Percentiles rank a stretch among this genome's conserved stretches.
These are phyloP conservation scores for Leishmania mexicana DNA, from an alignment of 208 protist species.

Conservation along the genomic window DNA sequence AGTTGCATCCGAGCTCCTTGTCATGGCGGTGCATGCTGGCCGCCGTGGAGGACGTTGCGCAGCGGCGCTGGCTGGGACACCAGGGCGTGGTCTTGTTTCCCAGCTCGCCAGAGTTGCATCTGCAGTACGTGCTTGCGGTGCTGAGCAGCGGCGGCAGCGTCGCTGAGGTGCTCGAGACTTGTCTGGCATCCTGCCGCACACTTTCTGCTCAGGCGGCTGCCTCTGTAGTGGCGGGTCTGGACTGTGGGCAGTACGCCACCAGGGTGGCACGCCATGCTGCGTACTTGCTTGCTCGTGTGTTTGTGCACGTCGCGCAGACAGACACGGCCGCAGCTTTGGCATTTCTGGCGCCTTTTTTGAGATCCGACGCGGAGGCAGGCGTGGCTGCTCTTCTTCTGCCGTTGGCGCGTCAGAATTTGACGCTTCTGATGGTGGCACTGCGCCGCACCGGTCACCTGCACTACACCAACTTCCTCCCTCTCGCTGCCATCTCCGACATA, in stretches of 20 bases:
- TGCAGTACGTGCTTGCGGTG: conserved; percentile 44
- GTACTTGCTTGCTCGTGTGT: conserved; percentile 53
- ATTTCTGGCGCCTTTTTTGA: conserved; percentile 31
- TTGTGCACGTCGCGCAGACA: conserved; percentile 34
- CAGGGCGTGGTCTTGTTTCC: conserved; percentile 68
- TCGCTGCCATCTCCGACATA: conserved; percentile 71
- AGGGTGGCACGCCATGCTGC: conserved; percentile 61
- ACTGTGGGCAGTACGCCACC: conserved; percentile 39
- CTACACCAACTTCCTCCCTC: conserved; percentile 43
- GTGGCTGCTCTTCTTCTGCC: conserved; percentile 56
- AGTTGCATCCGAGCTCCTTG: conserved; percentile 35
- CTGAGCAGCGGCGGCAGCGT: conserved; percentile 11
- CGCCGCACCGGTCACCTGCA: conserved; percentile 37
- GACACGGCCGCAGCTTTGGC: conserved; percentile 27
- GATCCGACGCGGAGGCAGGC: conserved; percentile 12
- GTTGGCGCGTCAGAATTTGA: conserved; percentile 68
- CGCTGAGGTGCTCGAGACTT: conserved; percentile 37
- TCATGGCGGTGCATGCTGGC: conserved; percentile 72
- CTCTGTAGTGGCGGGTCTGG: conserved; percentile 27
- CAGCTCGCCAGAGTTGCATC: conserved; percentile 55
- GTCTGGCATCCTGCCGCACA: conserved; percentile 36
- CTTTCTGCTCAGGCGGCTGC: conserved; percentile 59
- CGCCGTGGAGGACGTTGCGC: conserved; percentile 29
- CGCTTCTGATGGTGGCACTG: conserved; percentile 54
- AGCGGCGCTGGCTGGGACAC: conserved; percentile 64